A percentile compares a stretch with the other conserved stretches of the same genome.
Evolutionary conservation across 768 basidiomycete genomes (phyloP).

Genomic region (Dentipellis sp.): DNA sequence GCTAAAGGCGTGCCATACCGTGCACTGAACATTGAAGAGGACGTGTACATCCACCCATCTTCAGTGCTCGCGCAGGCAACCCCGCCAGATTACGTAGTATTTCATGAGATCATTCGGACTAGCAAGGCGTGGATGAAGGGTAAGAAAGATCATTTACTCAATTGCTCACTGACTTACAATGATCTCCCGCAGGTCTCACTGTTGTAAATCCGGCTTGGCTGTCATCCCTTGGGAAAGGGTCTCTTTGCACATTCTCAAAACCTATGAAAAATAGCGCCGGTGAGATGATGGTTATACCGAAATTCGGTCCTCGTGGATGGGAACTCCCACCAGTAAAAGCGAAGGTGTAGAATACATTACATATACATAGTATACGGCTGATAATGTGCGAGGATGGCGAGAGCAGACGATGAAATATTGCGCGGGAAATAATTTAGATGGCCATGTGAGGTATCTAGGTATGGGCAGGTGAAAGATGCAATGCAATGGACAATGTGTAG

Average conservation of each 20-base stretch:
- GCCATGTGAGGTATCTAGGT: too few relatives aligned
- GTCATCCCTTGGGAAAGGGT: conserved; percentile 62
- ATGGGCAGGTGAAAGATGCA: too few relatives aligned
- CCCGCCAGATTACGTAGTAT: conserved; percentile 85
- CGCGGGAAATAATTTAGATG: too few relatives aligned
- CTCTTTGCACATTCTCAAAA: conserved; percentile 85
- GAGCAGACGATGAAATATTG: too few relatives aligned
- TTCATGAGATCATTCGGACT: conserved; percentile 72
- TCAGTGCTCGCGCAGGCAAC: conserved; percentile 60
- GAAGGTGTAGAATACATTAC: conserved; percentile 7
- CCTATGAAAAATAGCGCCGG: conserved; percentile 64
- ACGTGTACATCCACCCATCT: conserved; percentile 88
- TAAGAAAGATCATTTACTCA: conserved; percentile 20
- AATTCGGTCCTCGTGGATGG: conserved; percentile 81
- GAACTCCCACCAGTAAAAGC: conserved; percentile 66
- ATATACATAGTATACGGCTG: neutral
- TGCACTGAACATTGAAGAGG: conserved; percentile 70
- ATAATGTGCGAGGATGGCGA: too few relatives aligned
- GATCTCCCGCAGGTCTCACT: conserved; percentile 51
- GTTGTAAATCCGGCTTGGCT: conserved; percentile 86
- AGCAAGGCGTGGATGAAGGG: conserved; percentile 75
- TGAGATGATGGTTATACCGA: conserved; percentile 66
- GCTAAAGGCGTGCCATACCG: conserved; percentile 77
- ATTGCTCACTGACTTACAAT: neutral
- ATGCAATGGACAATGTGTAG: too few relatives aligned